These are phyloP conservation scores for Neurospora sp. DNA, from an alignment of 495 filamentous ascomycete genomes.

Conservation along the genomic window DNA sequence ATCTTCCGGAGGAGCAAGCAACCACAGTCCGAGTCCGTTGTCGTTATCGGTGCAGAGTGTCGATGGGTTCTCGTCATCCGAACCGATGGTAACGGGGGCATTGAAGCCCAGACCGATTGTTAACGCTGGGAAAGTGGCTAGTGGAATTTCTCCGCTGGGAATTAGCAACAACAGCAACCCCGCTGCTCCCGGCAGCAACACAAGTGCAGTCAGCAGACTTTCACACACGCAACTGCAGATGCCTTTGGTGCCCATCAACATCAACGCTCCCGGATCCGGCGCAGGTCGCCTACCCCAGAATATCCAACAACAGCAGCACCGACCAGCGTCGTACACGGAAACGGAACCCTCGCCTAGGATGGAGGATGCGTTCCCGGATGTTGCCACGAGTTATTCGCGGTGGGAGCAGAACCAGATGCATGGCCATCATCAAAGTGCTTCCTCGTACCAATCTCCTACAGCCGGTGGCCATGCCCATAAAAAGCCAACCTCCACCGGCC, in stretches of 20 bases:
- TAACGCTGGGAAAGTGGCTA: background rate
- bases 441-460: background rate
- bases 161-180: background rate
- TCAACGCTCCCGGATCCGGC: slow-evolving; percentile 13
- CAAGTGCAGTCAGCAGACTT: too few relatives aligned
- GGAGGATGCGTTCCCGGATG: slow-evolving; percentile 18
- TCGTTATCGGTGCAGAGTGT: background rate
- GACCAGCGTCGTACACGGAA: slow-evolving; percentile 28
- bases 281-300: background rate
- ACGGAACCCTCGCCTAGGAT: slow-evolving; percentile 34
- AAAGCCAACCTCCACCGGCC: background rate
- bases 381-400: slow-evolving; percentile 31
- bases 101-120: background rate
- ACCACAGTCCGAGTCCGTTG: background rate
- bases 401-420: slow-evolving; percentile 15
- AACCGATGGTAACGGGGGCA: background rate
- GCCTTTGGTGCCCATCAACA: background rate
- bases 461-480: background rate
- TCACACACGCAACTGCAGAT: background rate
- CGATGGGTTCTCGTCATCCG: background rate
- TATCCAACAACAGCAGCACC: slow-evolving; percentile 1
- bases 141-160: background rate
- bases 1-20: background rate
- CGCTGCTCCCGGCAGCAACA: background rate
- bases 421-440: background rate